Conservation (phyloP, 305 asterid genomes). For the Plantago coronopus region DNA sequence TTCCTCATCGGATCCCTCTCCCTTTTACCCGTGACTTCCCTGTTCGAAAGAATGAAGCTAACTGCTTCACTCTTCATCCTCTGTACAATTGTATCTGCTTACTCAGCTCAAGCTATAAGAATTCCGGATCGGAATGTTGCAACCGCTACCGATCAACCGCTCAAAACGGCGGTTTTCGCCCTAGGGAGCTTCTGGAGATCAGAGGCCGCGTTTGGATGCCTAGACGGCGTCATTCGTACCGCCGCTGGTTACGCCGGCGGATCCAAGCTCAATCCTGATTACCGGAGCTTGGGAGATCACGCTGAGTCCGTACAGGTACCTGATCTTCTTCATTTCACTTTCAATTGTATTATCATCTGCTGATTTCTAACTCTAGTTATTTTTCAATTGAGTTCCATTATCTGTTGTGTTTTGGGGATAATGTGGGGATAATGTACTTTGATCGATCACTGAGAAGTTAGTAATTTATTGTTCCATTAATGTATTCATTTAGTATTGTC, state of each 20-base stretch:
- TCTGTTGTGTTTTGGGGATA: background rate
- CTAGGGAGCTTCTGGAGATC: slow-evolving; percentile 99
- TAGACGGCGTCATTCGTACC: slow-evolving; percentile 74
- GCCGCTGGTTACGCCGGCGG: slow-evolving; percentile 87
- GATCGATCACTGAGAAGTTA: background rate
- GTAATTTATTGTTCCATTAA: background rate
- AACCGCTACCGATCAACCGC: slow-evolving; percentile 36
- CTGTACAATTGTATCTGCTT: slow-evolving; percentile 25
- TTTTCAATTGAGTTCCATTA: background rate
- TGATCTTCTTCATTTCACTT: background rate
- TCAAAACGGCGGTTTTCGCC: slow-evolving; percentile 66
- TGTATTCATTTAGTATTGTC: too few relatives aligned
- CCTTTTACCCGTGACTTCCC: slow-evolving; percentile 2
- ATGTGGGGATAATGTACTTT: background rate
- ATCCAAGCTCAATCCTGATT: slow-evolving; percentile 67
- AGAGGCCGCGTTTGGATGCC: slow-evolving; percentile 91
- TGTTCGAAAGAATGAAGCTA: slow-evolving; percentile 31
- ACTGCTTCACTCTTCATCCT: slow-evolving; percentile 28
- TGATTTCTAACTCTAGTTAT: too few relatives aligned
- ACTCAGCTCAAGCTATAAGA: slow-evolving; percentile 52
- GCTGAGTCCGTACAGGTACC: slow-evolving; percentile 85
- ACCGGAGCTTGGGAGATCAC: slow-evolving; percentile 79
- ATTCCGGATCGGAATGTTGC: slow-evolving; percentile 51
- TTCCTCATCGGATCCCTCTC: background rate
- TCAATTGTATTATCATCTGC: background rate